Conservation (phyloP, 2,329 filamentous ascomycete genomes). For the Mycosphaerella sp. region DNA sequence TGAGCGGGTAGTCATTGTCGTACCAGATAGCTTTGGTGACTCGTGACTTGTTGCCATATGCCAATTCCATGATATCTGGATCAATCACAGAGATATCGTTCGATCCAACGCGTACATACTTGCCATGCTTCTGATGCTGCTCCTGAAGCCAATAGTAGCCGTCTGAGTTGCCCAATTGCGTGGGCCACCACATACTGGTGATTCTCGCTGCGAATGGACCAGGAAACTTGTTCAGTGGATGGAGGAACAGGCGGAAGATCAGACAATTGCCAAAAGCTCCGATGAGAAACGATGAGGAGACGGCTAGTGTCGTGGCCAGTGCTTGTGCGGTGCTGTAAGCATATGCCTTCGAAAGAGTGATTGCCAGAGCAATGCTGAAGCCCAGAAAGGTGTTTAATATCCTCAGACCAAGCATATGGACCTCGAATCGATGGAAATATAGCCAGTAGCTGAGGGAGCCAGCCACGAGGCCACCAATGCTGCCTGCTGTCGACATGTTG, state of each 20-base stretch:
- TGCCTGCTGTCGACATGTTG: slow-evolving; percentile 2
- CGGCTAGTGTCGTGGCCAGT: slow-evolving; percentile 8
- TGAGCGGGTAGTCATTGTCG: slow-evolving; percentile 31
- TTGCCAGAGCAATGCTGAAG: slow-evolving; percentile 13
- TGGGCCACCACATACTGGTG: slow-evolving; percentile 32
- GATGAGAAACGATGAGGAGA: slow-evolving; percentile 18
- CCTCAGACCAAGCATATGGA: slow-evolving; percentile 26
- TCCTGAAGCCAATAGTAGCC: slow-evolving; percentile 28
- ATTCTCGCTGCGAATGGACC: slow-evolving; percentile 34
- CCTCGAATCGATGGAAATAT: slow-evolving; percentile 27
- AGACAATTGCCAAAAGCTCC: slow-evolving; percentile 33
- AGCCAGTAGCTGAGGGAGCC: slow-evolving; percentile 22
- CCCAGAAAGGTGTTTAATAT: slow-evolving; percentile 25
- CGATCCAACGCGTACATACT: slow-evolving; percentile 35
- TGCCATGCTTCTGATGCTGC: slow-evolving; percentile 35
- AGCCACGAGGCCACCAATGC: slow-evolving; percentile 3
- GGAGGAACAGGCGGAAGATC: slow-evolving; percentile 35
- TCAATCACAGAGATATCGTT: slow-evolving; percentile 36
- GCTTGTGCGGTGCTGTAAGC: slow-evolving; percentile 14
- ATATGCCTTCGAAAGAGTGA: slow-evolving; percentile 19
- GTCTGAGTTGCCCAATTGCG: slow-evolving; percentile 27
- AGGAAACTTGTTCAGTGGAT: slow-evolving; percentile 33
- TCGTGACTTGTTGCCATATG: slow-evolving; percentile 37
- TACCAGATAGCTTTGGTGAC: slow-evolving; percentile 43
- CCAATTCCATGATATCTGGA: slow-evolving; percentile 35